Base-by-base conservation (phyloP, 2,329 filamentous ascomycete species). In the Ascochyta rabiei region DNA sequence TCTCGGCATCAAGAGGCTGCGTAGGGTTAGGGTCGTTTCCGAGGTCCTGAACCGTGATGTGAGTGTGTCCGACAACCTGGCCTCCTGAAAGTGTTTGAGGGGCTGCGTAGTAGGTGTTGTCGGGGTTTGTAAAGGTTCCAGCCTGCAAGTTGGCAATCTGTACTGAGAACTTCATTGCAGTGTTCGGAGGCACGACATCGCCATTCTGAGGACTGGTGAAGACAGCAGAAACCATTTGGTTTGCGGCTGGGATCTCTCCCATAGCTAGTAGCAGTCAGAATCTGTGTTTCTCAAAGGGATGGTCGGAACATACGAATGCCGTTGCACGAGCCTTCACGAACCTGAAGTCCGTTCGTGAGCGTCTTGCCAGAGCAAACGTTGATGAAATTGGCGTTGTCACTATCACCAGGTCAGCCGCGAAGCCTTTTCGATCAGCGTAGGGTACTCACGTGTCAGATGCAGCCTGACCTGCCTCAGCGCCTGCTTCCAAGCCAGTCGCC, bases 301-400 rank as follows among this genome's bases (percentile, higher is more conserved):
- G 10, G 16, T 9, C 3, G 13, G 35, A 13, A 68, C 75, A 57
- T 70, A 79, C 77, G 67, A 50, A 85, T 81, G 55, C 81, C 80
- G 66, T 84, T 86, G 72, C 84, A 86, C 39, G 82, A 84, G 9
- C 82, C 82, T 0, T 57, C 66, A 34, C 74, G 70, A 57, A 77
- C 70, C 60, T 85, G 83, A 6, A 75, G 72, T 57, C 83, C 84
- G 59, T 86, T 84, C 57, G 83, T 86, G 51, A 82, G 64, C 3
- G 76, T 79, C 67, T 82, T 79, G 56, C 81, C 82, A 6, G 74
- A 67, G 66, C 84, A 86, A 71, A 85, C 82, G 75, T 85, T 85
- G 77, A 85, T 85, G 70, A 85, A 85, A 74, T 85, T 85, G 67
- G 77, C 77, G 18, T 70, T 45, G 55, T 83, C 79, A 35, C 79